Percentiles rank a stretch among this genome's conserved stretches.
phyloP scores from a whole-genome alignment of 805 yeast genomes.

The Helenozyma rhizophorensis region DNA sequence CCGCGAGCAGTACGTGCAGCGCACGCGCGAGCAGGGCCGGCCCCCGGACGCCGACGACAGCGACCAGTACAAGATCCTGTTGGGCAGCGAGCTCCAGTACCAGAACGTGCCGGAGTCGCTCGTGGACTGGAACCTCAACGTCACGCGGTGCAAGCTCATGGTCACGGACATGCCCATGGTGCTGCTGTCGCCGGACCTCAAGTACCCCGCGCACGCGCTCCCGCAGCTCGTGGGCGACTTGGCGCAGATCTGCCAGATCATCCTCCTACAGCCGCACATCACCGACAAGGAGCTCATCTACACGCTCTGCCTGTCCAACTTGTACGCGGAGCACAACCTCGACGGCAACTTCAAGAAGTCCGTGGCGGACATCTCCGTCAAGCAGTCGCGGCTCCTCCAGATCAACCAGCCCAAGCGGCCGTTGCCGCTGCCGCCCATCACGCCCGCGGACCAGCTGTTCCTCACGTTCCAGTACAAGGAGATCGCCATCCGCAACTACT shows the following conservation, averaged over 20 bases:
- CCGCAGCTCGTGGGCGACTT: constrained; percentile 42
- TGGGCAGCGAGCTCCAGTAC: constrained; percentile 37
- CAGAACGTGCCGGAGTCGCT: constrained; percentile 37
- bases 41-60: constrained; percentile 15
- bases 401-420: constrained; percentile 24
- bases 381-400: constrained; percentile 41
- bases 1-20: constrained; percentile 12
- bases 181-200: constrained; percentile 33
- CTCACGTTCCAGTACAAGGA: constrained; percentile 37
- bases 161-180: constrained; percentile 36
- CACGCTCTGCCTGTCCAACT: constrained; percentile 35
- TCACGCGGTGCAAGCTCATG: constrained; percentile 45
- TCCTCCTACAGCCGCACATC: constrained; percentile 37
- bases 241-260: constrained; percentile 36
- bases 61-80: constrained; percentile 32
- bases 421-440: constrained; percentile 23
- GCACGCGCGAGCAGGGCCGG: not conserved
- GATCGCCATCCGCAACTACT: constrained; percentile 45
- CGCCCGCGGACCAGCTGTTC: constrained; percentile 25
- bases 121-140: constrained; percentile 51
- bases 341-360: constrained; percentile 41
- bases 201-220: constrained; percentile 26
- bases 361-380: constrained; percentile 48
- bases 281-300: constrained; percentile 41
- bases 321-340: constrained; percentile 47